Percentiles rank a stretch among this genome's conserved stretches.
Conservation (phyloP, 2,329 filamentous ascomycete genomes). For the Apiospora kogelbergensis region DNA sequence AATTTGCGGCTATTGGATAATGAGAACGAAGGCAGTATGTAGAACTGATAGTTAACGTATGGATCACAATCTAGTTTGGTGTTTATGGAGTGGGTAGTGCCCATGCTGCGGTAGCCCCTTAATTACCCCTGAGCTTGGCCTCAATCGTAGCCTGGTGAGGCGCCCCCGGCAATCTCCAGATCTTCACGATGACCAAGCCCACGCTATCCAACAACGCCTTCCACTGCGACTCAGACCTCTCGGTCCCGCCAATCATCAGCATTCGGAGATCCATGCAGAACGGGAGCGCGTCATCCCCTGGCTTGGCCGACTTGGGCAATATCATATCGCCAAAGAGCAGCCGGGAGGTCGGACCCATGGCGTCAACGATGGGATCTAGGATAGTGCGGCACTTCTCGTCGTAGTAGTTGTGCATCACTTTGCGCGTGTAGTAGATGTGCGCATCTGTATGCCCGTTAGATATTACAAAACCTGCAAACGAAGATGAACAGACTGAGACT, state of each 20-base stretch:
- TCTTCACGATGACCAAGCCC: background rate
- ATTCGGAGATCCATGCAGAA: constrained; percentile 3
- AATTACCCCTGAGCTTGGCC: background rate
- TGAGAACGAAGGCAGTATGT: too few species aligned
- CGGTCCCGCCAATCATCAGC: constrained; percentile 4
- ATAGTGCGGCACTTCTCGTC: constrained; percentile 9
- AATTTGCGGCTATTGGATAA: too few species aligned
- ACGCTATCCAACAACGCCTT: background rate
- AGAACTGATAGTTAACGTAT: background rate
- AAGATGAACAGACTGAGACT: background rate
- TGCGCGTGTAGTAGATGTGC: constrained; percentile 4
- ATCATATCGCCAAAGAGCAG: constrained; percentile 7
- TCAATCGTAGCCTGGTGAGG: constrained; percentile 3
- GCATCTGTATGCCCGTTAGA: background rate
- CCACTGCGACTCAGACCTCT: background rate
- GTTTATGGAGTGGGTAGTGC: too few species aligned
- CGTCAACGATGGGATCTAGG: background rate
- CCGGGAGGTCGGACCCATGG: background rate
- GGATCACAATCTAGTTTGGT: background rate
- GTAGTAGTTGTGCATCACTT: constrained; percentile 10
- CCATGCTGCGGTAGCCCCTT: background rate
- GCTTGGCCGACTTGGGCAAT: background rate
- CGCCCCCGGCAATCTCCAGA: background rate
- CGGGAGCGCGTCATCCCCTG: background rate
- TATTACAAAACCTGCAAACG: too few species aligned